Percentiles rank a stretch among this genome's conserved stretches.
Evolutionary conservation across 768 basidiomycete genomes (phyloP).

Genomic region (Galerina sulciceps): DNA sequence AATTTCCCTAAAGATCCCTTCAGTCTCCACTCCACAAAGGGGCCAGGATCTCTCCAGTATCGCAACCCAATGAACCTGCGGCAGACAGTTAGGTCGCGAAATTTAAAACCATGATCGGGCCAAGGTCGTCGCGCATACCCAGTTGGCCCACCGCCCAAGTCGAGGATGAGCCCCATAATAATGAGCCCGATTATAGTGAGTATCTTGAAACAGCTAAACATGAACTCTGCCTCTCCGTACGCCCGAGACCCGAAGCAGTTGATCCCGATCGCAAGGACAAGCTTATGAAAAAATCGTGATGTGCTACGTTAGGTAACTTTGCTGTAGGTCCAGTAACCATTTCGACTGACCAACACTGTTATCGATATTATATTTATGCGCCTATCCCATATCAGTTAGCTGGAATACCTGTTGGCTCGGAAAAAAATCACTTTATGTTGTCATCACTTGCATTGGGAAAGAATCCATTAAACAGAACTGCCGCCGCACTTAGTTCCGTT

Average conservation of each 20-base stretch:
- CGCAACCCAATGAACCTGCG: constrained; percentile 40
- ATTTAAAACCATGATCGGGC: not conserved
- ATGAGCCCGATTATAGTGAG: constrained; percentile 42
- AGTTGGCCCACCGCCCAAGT: constrained; percentile 52
- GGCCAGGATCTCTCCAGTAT: constrained; percentile 39
- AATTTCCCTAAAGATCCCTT: constrained; percentile 16
- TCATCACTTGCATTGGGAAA: constrained; percentile 8
- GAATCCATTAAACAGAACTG: constrained; percentile 19
- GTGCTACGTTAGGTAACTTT: not conserved
- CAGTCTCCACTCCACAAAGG: constrained; percentile 22
- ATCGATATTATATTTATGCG: constrained; percentile 14
- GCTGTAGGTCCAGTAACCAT: not conserved
- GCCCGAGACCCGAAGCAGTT: constrained; percentile 42
- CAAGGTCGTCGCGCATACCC: constrained; percentile 12
- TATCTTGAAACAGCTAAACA: constrained; percentile 52
- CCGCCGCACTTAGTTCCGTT: constrained; percentile 19
- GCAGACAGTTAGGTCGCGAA: not conserved
- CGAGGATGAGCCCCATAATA: constrained; percentile 53
- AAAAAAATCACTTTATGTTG: constrained; percentile 5
- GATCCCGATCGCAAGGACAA: constrained; percentile 13
- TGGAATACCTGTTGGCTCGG: not conserved
- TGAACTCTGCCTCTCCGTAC: constrained; percentile 51
- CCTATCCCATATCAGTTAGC: not conserved
- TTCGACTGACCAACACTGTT: constrained; percentile 8
- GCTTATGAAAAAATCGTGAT: not conserved